Percentiles rank a stretch among this genome's conserved stretches.
These are phyloP conservation scores for Rhodotorula sp. DNA, from an alignment of 1,284 basidiomycete genomes.

Conservation along the genomic window DNA sequence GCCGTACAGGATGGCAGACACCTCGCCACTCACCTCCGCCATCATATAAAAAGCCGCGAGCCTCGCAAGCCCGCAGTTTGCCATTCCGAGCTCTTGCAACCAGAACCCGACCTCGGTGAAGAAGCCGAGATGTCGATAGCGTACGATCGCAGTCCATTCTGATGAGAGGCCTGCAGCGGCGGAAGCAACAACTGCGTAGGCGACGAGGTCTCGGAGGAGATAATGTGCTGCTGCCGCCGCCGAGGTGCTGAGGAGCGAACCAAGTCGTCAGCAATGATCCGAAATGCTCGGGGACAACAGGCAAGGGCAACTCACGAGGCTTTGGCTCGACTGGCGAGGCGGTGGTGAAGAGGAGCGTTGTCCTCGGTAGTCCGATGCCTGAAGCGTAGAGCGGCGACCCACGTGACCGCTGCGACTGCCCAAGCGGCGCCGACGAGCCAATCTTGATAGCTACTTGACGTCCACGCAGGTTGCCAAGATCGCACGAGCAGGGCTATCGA, in stretches of 20 bases:
- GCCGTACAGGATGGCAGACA: no score
- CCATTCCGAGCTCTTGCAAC: neutral
- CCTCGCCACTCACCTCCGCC: neutral
- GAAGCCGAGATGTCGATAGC: neutral
- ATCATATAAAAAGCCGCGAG: neutral
- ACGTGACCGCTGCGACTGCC: neutral
- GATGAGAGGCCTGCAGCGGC: neutral
- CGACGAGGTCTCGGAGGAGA: neutral
- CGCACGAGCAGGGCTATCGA: no score
- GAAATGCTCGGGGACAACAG: no score
- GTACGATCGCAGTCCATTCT: neutral
- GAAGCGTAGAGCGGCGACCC: neutral
- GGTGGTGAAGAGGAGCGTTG: no score
- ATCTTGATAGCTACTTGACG: neutral
- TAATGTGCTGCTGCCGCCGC: neutral
- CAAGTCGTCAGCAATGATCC: no score
- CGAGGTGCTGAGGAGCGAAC: no score
- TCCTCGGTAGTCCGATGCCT: no score
- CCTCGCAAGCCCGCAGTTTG: neutral
- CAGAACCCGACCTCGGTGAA: slow-evolving; percentile 11
- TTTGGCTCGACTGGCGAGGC: no score
- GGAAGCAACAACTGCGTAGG: neutral
- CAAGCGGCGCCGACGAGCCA: neutral
- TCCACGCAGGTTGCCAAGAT: neutral
- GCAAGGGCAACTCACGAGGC: no score